Evolutionary conservation across 2,329 filamentous ascomycete genomes (phyloP), one percentile per base, ranked within the genome.

Genomic region (Boeremia lycopersici): DNA sequence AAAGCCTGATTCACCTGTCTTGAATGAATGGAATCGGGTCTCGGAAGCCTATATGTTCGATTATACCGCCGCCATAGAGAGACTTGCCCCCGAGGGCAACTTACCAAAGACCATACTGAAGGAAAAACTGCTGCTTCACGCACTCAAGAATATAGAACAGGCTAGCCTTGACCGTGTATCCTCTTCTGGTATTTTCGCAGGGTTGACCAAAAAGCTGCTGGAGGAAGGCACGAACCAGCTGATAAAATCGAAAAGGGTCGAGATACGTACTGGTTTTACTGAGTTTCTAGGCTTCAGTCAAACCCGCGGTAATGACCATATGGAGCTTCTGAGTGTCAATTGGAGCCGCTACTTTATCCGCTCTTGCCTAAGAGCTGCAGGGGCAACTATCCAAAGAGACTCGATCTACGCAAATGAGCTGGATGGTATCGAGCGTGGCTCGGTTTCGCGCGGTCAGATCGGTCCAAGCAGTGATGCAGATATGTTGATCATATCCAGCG

Each of bases 271-370:
- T 3, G 76, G 75, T 3, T 79, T 72, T 67, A 15, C 59, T 10
- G 52, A 65, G 0, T 69, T 80, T 9, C 59, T 77, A 11, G n/a
- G 61, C 12, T 40, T 62, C 15, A 54, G 70, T 9, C 57, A 52
- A 25, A 28, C n/a, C 4, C 46, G 51, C 3, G 15, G 38, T 15
- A 10, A 43, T 6, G 57, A 66, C 25, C 35, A 13, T 1, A 26
- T 78, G 31, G 61, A 63, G 25, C 74, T 81, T 15, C 42, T 81
- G 6, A 80, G 78, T 47, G 79, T 81, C 2, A 81, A 81, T 51
- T 82, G 79, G 79, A 79, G 77, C 53, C 67, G 66, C 15, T 63
- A 62, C 1, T 79, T 79, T 51, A 80, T 81, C 44, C 57, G 63
- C 1, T 54, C 57, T 2, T 72, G 68, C 40, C 55, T 74, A 6